Evolutionary conservation across 75 land plant genomes (phyloP).

Genomic region (Pinus taeda): DNA sequence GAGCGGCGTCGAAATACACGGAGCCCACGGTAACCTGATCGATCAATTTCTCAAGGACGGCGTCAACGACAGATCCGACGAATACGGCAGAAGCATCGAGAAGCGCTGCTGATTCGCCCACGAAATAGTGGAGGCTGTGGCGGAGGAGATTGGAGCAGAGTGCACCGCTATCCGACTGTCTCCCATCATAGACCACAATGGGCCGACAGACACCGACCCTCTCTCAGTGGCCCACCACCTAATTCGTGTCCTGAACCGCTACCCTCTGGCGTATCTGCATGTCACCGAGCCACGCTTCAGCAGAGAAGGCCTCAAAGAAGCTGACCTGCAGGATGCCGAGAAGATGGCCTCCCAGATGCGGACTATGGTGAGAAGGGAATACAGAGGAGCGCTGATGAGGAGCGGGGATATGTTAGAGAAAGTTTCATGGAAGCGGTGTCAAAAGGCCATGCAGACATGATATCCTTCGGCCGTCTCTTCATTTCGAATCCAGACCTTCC

Average conservation of each 20-base stretch:
- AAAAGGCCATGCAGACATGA: conserved; percentile 64
- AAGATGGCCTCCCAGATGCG: conserved; percentile 21
- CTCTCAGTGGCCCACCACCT: conserved; percentile 48
- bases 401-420: conserved; percentile 61
- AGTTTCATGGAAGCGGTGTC: conserved; percentile 54
- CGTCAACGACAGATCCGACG: no score
- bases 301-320: conserved; percentile 40
- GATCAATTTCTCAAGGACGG: conserved; percentile 52
- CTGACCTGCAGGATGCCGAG: conserved; percentile 42
- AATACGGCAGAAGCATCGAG: conserved; percentile 61
- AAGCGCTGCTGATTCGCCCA: conserved; percentile 61
- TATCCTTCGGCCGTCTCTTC: conserved; percentile 71
- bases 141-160: conserved; percentile 42
- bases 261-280: conserved; percentile 25
- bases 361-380: conserved; percentile 32
- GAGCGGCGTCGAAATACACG: no score
- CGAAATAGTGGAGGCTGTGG: conserved; percentile 41
- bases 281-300: conserved; percentile 46
- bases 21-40: neutral
- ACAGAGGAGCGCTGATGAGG: conserved; percentile 51
- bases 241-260: conserved; percentile 37
- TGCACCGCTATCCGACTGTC: no score
- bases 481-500: conserved; percentile 77
- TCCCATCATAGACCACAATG: conserved; percentile 35
- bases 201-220: conserved; percentile 62